Evolutionary conservation across 2,329 filamentous ascomycete species (phyloP).

Genomic region (Sclerotinia glacialis): DNA sequence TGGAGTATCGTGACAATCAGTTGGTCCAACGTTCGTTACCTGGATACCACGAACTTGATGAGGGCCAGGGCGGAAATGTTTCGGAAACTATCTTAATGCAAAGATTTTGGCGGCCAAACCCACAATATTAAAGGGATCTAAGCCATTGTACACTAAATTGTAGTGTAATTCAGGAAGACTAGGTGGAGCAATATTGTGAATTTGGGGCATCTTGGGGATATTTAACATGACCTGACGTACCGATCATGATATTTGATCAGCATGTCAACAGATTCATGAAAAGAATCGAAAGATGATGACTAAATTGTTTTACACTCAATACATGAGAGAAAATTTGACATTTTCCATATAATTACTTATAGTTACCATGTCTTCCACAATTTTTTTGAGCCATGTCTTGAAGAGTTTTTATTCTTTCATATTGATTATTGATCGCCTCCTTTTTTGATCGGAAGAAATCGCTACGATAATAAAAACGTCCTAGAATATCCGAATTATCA

Average conservation of each 20-base stretch:
- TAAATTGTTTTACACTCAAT: neutral
- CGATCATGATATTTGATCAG: neutral
- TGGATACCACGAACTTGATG: neutral
- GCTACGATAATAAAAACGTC: neutral
- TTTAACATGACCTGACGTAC: neutral
- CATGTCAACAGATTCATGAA: neutral
- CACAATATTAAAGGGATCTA: conserved; percentile 25
- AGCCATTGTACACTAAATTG: neutral
- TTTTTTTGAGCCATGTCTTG: neutral
- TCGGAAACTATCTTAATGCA: conserved; percentile 1
- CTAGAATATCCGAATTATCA: neutral
- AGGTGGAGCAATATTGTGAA: neutral
- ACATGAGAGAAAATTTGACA: neutral
- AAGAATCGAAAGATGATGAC: neutral
- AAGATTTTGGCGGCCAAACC: conserved; percentile 28
- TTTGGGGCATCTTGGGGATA: neutral
- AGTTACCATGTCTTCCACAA: neutral
- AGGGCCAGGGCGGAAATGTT: conserved; percentile 1
- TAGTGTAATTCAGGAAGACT: neutral
- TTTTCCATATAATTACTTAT: neutral
- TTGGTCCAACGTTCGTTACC: neutral
- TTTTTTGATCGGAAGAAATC: conserved; percentile 3
- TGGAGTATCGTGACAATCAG: neutral
- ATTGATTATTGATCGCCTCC: neutral
- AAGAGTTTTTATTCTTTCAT: neutral